Conservation (phyloP, 2,329 filamentous ascomycete genomes). For the Diaporthe ampelina region DNA sequence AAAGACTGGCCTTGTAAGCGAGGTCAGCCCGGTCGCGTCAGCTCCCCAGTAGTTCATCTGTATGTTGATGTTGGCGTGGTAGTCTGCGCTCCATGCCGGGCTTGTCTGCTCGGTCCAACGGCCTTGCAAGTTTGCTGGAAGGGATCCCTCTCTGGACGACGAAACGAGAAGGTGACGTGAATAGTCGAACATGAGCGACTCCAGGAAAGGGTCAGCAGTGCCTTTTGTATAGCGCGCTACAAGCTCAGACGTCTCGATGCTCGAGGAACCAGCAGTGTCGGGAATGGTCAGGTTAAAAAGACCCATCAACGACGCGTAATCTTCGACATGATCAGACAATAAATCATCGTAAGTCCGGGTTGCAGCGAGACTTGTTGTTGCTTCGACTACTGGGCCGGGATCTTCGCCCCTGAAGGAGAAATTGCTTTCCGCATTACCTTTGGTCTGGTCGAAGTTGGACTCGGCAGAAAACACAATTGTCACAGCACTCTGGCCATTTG, state of each 20-base stretch:
- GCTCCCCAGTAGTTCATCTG: slow-evolving; percentile 74
- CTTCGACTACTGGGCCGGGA: slow-evolving; percentile 56
- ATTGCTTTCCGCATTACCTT: slow-evolving; percentile 57
- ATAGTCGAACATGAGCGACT: slow-evolving; percentile 67
- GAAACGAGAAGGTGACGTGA: slow-evolving; percentile 68
- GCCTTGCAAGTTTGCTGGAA: slow-evolving; percentile 71
- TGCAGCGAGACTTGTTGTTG: slow-evolving; percentile 50
- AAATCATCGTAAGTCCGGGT: slow-evolving; percentile 51
- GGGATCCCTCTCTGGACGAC: slow-evolving; percentile 62
- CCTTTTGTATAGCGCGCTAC: slow-evolving; percentile 43
- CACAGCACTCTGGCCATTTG: slow-evolving; percentile 45
- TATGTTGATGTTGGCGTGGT: slow-evolving; percentile 71
- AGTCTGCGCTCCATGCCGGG: slow-evolving; percentile 63
- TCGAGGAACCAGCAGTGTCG: slow-evolving; percentile 57
- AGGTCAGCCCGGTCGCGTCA: slow-evolving; percentile 65
- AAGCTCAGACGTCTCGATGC: slow-evolving; percentile 52
- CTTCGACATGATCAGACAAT: slow-evolving; percentile 53
- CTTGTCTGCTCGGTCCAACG: slow-evolving; percentile 64
- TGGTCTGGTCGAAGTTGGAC: slow-evolving; percentile 65
- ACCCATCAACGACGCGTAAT: slow-evolving; percentile 56
- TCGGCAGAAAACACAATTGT: slow-evolving; percentile 59
- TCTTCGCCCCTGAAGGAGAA: slow-evolving; percentile 65
- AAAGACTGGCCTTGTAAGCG: slow-evolving; percentile 62
- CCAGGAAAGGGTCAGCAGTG: slow-evolving; percentile 65
- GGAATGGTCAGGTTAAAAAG: slow-evolving; percentile 61